phyloP scores from a whole-genome alignment of 176 grass and related monocot species.

The Avena atlantica region DNA sequence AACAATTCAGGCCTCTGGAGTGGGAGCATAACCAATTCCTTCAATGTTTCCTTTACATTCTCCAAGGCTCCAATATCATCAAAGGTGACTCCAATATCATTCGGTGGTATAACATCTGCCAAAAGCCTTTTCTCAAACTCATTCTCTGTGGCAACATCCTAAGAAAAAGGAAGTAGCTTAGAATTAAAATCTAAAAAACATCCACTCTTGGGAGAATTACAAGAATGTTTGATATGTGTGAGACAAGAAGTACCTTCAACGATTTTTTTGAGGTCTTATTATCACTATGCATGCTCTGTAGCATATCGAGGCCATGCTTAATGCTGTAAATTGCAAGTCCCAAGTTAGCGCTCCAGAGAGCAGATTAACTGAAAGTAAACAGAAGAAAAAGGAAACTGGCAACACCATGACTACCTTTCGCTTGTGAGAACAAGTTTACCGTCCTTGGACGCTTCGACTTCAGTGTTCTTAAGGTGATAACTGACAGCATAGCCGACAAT shows the following conservation, averaged over 20 bases:
- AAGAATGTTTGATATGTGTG: slow-evolving; percentile 36
- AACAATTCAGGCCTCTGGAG: slow-evolving; percentile 96
- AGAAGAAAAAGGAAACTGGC: slow-evolving; percentile 6
- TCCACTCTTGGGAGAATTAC: background rate
- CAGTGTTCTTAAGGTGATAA: slow-evolving; percentile 83
- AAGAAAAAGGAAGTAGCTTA: slow-evolving; percentile 37
- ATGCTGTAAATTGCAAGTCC: slow-evolving; percentile 58
- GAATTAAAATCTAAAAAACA: slow-evolving; percentile 2
- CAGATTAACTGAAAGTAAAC: slow-evolving; percentile 26
- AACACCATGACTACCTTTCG: slow-evolving; percentile 59
- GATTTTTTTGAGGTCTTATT: slow-evolving; percentile 95
- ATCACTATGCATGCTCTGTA: slow-evolving; percentile 94
- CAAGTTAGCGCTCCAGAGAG: slow-evolving; percentile 29
- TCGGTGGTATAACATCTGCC: slow-evolving; percentile 93
- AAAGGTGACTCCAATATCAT: slow-evolving; percentile 98
- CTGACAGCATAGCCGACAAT: slow-evolving; percentile 94
- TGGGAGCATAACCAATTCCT: slow-evolving; percentile 99
- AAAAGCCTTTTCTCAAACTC: slow-evolving; percentile 99
- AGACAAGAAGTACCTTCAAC: slow-evolving; percentile 67
- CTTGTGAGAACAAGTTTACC: slow-evolving; percentile 67
- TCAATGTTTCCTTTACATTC: slow-evolving; percentile 97
- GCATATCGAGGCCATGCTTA: slow-evolving; percentile 88
- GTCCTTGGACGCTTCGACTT: slow-evolving; percentile 72
- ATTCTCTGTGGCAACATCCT: slow-evolving; percentile 98
- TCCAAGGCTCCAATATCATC: slow-evolving; percentile 99